Percentiles rank a stretch among this genome's conserved stretches.
Evolutionary conservation across 768 basidiomycete genomes (phyloP).

Genomic region (Leccinum arenicola): DNA sequence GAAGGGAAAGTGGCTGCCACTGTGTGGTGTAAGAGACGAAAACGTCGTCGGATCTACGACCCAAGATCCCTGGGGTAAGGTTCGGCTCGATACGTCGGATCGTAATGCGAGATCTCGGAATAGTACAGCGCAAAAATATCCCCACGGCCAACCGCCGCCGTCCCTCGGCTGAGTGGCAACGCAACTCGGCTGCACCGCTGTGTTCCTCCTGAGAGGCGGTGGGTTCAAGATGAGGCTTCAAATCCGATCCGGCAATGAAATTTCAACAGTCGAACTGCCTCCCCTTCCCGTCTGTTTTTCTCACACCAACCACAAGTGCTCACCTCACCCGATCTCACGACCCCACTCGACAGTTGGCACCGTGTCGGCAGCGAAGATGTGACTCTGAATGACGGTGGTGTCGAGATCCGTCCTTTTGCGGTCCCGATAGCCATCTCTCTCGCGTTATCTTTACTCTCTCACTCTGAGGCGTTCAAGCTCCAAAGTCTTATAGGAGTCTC

Average conservation of each 20-base stretch:
- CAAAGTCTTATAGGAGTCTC: background rate
- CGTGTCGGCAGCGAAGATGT: background rate
- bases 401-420: background rate
- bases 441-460: background rate
- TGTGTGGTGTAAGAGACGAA: constrained; percentile 1
- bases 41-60: constrained; percentile 18
- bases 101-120: constrained; percentile 18
- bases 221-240: background rate
- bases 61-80: constrained; percentile 12
- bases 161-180: constrained; percentile 8
- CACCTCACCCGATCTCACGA: background rate
- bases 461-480: background rate
- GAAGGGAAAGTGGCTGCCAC: background rate
- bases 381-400: background rate
- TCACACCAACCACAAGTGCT: background rate
- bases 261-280: background rate
- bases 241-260: background rate
- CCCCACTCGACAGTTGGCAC: background rate
- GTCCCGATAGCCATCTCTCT: background rate
- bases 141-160: constrained; percentile 10
- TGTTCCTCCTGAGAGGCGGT: constrained; percentile 5
- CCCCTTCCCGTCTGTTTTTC: background rate
- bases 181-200: constrained; percentile 12
- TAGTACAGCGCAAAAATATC: constrained; percentile 3
- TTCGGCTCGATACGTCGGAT: constrained; percentile 6